These are phyloP conservation scores for Phytomonas francai DNA, from an alignment of 208 protist genomes.

Conservation along the genomic window DNA sequence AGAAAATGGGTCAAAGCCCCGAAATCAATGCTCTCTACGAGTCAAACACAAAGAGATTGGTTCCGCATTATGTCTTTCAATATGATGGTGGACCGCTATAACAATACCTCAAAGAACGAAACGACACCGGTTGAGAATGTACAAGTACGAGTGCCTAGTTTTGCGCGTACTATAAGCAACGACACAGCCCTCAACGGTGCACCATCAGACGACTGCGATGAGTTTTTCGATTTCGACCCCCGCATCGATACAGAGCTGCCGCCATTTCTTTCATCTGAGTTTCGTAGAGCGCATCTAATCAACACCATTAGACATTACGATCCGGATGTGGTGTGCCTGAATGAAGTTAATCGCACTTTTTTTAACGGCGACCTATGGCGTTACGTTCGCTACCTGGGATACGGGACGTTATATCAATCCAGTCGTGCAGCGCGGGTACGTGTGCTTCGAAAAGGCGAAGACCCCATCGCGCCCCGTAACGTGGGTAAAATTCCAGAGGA, in stretches of 20 bases:
- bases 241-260: constrained; percentile 32
- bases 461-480: constrained; percentile 23
- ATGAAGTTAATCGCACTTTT: constrained; percentile 72
- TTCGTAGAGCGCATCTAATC: constrained; percentile 51
- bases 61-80: constrained; percentile 87
- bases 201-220: constrained; percentile 12
- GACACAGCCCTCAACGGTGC: neutral
- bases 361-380: constrained; percentile 59
- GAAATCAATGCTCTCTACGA: constrained; percentile 53
- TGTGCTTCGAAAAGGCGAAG: constrained; percentile 44
- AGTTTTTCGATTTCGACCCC: constrained; percentile 47
- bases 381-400: constrained; percentile 68
- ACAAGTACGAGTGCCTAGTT: constrained; percentile 38
- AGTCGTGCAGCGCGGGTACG: constrained; percentile 55
- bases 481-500: constrained; percentile 33
- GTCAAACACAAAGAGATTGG: constrained; percentile 55
- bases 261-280: constrained; percentile 49
- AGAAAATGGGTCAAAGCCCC: constrained; percentile 61
- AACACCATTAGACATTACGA: constrained; percentile 60
- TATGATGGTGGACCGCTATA: constrained; percentile 67
- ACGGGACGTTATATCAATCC: constrained; percentile 75
- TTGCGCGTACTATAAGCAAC: constrained; percentile 21
- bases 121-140: constrained; percentile 55
- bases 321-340: constrained; percentile 71
- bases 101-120: neutral